Evolutionary conservation across 2,329 filamentous ascomycete genomes (phyloP).

Genomic region (Thelonectria olida): DNA sequence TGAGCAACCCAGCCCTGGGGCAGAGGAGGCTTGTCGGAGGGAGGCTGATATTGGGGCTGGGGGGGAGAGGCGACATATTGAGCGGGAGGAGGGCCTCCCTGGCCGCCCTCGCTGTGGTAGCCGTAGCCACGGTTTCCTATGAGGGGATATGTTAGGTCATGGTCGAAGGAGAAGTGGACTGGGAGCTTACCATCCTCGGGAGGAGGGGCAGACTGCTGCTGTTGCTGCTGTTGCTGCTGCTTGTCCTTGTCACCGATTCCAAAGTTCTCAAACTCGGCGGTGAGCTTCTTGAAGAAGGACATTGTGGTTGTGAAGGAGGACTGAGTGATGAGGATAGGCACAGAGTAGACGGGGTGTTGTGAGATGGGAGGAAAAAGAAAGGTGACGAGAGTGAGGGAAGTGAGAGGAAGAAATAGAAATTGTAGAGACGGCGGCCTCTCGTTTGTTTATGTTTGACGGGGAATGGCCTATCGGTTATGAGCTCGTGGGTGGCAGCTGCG

Average conservation of each 20-base stretch:
- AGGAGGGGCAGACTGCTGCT: constrained; percentile 17
- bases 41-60: constrained; percentile 46
- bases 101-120: constrained; percentile 35
- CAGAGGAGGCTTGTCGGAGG: constrained; percentile 57
- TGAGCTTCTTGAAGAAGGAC: constrained; percentile 57
- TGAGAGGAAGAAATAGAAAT: constrained; percentile 2
- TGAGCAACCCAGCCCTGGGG: constrained; percentile 70
- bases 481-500: constrained; percentile 1
- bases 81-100: constrained; percentile 49
- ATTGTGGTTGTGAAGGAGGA: constrained; percentile 41
- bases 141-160: constrained; percentile 17
- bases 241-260: constrained; percentile 53
- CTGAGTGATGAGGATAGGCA: neutral
- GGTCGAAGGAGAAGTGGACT: neutral
- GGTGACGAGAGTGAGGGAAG: neutral
- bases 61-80: constrained; percentile 38
- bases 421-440: constrained; percentile 6
- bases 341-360: constrained; percentile 2
- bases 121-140: constrained; percentile 37
- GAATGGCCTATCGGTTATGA: neutral
- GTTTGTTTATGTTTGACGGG: constrained; percentile 1
- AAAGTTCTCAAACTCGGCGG: constrained; percentile 57
- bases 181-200: constrained; percentile 29
- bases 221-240: constrained; percentile 36
- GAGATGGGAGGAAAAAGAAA: neutral